phyloP scores from a whole-genome alignment of 1,284 basidiomycete species.

The Erythrobasidium hasegawianum region DNA sequence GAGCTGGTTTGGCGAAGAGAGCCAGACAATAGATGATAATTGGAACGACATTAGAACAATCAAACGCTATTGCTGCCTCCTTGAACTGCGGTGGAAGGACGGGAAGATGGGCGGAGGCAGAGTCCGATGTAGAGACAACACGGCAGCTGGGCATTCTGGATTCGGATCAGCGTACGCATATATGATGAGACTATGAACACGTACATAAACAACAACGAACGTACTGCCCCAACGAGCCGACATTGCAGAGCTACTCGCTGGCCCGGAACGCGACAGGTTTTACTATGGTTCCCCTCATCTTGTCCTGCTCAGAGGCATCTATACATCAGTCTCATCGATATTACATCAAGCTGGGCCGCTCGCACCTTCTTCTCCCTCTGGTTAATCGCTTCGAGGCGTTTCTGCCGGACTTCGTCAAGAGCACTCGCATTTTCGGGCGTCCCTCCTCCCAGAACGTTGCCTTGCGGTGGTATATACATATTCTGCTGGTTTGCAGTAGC shows the following conservation, averaged over 20 bases:
- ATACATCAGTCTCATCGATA: neutral
- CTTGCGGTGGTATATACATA: neutral
- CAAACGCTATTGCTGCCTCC: no score
- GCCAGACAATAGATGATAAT: no score
- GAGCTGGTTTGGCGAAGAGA: no score
- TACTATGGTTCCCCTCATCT: conserved; percentile 6
- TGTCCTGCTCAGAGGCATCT: conserved; percentile 16
- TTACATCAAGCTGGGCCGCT: neutral
- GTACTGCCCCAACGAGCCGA: no score
- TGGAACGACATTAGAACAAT: no score
- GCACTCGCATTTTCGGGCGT: neutral
- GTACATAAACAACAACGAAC: no score
- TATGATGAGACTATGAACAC: no score
- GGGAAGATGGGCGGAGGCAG: no score
- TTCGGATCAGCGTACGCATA: no score
- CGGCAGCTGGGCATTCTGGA: no score
- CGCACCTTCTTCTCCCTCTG: neutral
- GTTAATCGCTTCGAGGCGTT: neutral
- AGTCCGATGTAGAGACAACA: no score
- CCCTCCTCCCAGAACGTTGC: neutral
- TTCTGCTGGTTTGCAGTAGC: neutral
- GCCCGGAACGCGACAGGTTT: neutral
- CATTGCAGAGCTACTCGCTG: neutral
- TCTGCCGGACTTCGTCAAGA: neutral
- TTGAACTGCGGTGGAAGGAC: no score